A percentile compares a stretch with the other conserved stretches of the same genome.
These are phyloP conservation scores for Thalassiosira exigua DNA, from an alignment of 352 stramenopile genomes.

Conservation along the genomic window DNA sequence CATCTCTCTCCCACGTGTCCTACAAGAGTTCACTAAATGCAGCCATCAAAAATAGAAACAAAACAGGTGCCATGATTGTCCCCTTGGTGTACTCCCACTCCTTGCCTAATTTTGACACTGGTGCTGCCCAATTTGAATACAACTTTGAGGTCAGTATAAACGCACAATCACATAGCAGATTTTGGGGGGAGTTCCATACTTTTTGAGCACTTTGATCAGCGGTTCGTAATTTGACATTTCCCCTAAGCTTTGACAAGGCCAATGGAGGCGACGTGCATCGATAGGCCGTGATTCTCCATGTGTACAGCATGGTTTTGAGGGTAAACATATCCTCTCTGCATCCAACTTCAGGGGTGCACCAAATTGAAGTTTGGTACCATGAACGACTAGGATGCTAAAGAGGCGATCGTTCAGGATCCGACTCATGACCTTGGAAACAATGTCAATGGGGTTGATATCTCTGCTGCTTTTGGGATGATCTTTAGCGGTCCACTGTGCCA, in stretches of 20 bases:
- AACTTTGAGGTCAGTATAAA: constrained; percentile 29
- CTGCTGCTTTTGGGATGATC: constrained; percentile 31
- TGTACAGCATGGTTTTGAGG: too few species aligned
- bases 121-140: constrained; percentile 30
- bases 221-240: constrained; percentile 49
- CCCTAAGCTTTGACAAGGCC: constrained; percentile 59
- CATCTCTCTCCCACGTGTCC: background rate
- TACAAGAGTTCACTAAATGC: constrained; percentile 23
- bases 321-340: too few species aligned
- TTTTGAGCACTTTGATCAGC: constrained; percentile 28
- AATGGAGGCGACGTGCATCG: constrained; percentile 29
- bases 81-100: constrained; percentile 42
- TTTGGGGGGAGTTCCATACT: constrained; percentile 36
- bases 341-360: constrained; percentile 29
- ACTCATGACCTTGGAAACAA: constrained; percentile 45
- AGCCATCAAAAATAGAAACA: constrained; percentile 49
- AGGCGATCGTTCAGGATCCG: constrained; percentile 20
- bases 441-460: constrained; percentile 38
- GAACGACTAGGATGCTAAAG: constrained; percentile 14
- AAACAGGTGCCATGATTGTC: constrained; percentile 44
- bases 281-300: constrained; percentile 28
- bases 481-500: constrained; percentile 28
- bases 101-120: constrained; percentile 27
- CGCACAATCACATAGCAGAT: constrained; percentile 21
- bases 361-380: constrained; percentile 50